These are phyloP conservation scores for Carpinus fangiana DNA, from an alignment of 306 rosid genomes.

Conservation along the genomic window DNA sequence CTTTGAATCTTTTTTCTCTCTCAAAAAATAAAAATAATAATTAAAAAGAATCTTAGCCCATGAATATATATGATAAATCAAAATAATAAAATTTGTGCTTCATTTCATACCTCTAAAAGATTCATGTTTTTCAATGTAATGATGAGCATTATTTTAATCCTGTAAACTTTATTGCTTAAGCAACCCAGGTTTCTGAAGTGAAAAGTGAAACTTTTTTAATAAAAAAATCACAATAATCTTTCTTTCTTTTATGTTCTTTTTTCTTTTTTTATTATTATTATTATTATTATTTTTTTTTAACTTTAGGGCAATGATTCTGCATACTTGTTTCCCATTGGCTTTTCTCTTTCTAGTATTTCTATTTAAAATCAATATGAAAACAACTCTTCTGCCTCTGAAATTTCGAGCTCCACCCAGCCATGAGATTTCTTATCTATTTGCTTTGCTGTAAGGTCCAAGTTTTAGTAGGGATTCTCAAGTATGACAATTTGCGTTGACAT, in stretches of 20 bases:
- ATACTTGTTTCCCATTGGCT: background rate
- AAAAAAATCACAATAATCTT: background rate
- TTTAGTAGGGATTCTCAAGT: background rate
- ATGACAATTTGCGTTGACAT: background rate
- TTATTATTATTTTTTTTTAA: too few species aligned
- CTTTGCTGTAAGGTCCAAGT: background rate
- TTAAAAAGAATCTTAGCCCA: background rate
- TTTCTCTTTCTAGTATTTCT: background rate
- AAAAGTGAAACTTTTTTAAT: background rate
- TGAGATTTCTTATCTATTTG: background rate
- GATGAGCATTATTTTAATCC: background rate
- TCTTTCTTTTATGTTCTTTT: too few species aligned
- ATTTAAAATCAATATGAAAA: too few species aligned
- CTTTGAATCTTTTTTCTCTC: conserved; percentile 2
- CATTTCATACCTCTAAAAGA: too few species aligned
- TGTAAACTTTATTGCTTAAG: background rate
- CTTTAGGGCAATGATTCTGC: background rate
- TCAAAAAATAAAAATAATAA: background rate
- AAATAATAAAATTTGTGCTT: too few species aligned
- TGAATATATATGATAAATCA: too few species aligned
- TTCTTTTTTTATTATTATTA: too few species aligned
- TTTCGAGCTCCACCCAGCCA: too few species aligned
- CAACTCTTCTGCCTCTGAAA: too few species aligned
- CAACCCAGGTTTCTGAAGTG: background rate
- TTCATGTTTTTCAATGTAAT: background rate